Evolutionary conservation across 1,284 basidiomycete species (phyloP).

Genomic region (Cystobasidiaceae sp.): DNA sequence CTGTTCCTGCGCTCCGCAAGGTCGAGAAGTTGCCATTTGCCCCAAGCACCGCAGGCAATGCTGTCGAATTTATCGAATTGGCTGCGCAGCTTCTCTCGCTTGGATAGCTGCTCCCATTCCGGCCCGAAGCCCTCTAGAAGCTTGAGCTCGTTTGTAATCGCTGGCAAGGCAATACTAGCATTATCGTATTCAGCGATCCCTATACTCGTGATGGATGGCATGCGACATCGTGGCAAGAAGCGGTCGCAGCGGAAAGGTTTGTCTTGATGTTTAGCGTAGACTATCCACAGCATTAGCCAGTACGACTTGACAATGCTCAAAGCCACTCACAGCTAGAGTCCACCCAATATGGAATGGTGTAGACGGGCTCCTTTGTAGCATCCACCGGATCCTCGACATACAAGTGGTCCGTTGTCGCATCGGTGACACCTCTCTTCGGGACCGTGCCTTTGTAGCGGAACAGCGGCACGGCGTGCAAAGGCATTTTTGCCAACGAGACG

Average conservation of each 20-base stretch:
- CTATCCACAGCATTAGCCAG: not conserved
- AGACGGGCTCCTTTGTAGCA: not conserved
- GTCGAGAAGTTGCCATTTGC: constrained; percentile 12
- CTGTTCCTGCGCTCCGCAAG: constrained; percentile 8
- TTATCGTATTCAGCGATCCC: constrained; percentile 79
- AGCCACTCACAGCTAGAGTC: constrained; percentile 26
- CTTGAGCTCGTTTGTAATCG: constrained; percentile 51
- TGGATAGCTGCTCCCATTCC: constrained; percentile 28
- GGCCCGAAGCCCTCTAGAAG: constrained; percentile 32
- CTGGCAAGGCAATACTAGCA: constrained; percentile 75
- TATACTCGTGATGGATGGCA: constrained; percentile 91
- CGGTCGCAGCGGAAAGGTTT: constrained; percentile 79
- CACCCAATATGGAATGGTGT: constrained; percentile 29
- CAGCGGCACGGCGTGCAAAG: constrained; percentile 76
- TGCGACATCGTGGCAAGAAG: constrained; percentile 84
- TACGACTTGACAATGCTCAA: not conserved
- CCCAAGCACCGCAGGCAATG: constrained; percentile 34
- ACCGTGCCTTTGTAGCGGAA: constrained; percentile 60
- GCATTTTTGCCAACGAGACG: constrained; percentile 84
- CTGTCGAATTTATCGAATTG: constrained; percentile 38
- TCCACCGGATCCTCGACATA: constrained; percentile 1
- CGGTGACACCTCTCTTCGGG: not conserved
- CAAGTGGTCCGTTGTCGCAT: not conserved
- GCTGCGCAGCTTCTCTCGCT: constrained; percentile 33
- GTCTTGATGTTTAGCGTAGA: constrained; percentile 61